A percentile compares a stretch with the other conserved stretches of the same genome.
These are phyloP conservation scores for Phanerodontia chrysosporium DNA, from an alignment of 768 basidiomycete species.

Conservation along the genomic window DNA sequence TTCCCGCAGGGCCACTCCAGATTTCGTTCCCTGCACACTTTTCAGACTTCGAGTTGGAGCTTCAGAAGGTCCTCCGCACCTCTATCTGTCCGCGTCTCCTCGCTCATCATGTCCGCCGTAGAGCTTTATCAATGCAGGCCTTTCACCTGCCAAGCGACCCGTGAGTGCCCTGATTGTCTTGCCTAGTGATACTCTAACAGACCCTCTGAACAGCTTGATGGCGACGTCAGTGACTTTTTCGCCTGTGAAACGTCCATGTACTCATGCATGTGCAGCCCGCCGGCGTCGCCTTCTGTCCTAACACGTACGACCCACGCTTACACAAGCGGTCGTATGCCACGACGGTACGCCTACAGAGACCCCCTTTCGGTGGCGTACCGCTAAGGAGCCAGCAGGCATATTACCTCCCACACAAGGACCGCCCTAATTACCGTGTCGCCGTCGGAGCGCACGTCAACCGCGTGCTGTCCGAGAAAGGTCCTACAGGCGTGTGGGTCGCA, in stretches of 20 bases:
- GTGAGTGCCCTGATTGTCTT: constrained; percentile 5
- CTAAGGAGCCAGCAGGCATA: background rate
- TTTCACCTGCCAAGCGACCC: constrained; percentile 7
- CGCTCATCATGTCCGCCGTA: no score
- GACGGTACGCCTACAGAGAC: constrained; percentile 1
- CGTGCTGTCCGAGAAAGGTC: constrained; percentile 1
- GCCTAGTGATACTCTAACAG: background rate
- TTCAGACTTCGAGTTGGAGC: constrained; percentile 3
- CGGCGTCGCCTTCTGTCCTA: constrained; percentile 6
- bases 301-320: constrained; percentile 9
- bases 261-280: constrained; percentile 1
- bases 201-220: constrained; percentile 11
- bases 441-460: constrained; percentile 5
- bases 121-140: no score
- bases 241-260: background rate
- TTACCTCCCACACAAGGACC: constrained; percentile 14
- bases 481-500: background rate
- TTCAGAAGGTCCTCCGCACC: no score
- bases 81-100: no score
- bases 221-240: constrained; percentile 13
- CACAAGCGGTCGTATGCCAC: constrained; percentile 12
- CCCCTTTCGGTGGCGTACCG: background rate
- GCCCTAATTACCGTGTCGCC: constrained; percentile 12
- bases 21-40: constrained; percentile 8
- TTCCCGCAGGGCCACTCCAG: constrained; percentile 3